phyloP scores from a whole-genome alignment of 108 stramenopile species.

The Seminavis robusta region DNA sequence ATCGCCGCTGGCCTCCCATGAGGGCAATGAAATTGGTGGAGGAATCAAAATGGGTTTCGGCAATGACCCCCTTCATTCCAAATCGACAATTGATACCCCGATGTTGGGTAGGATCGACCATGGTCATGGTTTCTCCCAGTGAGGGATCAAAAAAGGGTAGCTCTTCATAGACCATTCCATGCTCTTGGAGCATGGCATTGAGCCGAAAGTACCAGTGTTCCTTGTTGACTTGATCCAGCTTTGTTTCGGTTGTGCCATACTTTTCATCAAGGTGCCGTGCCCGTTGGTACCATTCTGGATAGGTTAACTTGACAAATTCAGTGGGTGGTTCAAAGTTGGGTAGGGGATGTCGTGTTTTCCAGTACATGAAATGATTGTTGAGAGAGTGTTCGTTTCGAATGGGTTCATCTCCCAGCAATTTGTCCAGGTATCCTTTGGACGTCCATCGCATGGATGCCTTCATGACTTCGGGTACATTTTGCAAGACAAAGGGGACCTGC shows the following conservation, averaged over 20 bases:
- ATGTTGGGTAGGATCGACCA: conserved; percentile 80
- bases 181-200: conserved; percentile 41
- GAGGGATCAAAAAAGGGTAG: conserved; percentile 79
- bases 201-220: conserved; percentile 95
- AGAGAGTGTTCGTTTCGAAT: conserved; percentile 65
- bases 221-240: conserved; percentile 31
- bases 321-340: conserved; percentile 84
- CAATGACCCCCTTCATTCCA: conserved; percentile 84
- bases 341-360: conserved; percentile 25
- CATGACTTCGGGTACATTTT: conserved; percentile 73
- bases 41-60: conserved; percentile 90
- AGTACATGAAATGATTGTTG: conserved; percentile 95
- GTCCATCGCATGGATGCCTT: conserved; percentile 79
- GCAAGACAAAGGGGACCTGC: conserved; percentile 90
- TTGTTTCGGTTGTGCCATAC: conserved; percentile 12
- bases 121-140: conserved; percentile 71
- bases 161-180: conserved; percentile 70
- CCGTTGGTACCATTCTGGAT: conserved; percentile 81
- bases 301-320: conserved; percentile 71
- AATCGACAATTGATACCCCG: conserved; percentile 96
- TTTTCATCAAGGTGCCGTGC: conserved; percentile 42
- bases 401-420: conserved; percentile 38
- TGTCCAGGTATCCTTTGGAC: conserved; percentile 46
- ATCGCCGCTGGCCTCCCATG: conserved; percentile 77
- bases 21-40: conserved; percentile 84